phyloP scores from a whole-genome alignment of 2,329 filamentous ascomycete species.

The Sarocladium kiliense region DNA sequence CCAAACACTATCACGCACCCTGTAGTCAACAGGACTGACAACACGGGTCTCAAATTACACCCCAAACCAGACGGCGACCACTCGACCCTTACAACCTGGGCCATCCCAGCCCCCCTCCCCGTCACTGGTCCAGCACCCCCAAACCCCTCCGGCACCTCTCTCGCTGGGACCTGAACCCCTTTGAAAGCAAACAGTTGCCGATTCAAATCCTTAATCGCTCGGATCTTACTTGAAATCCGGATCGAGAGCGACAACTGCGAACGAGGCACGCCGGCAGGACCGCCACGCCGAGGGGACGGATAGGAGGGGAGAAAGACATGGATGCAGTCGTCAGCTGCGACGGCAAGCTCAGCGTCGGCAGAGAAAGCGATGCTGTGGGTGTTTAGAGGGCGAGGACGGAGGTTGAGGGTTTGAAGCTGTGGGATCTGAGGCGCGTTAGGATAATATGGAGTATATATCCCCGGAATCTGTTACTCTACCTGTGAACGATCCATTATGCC shows the following conservation, averaged over 20 bases:
- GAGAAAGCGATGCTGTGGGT: slow-evolving; percentile 46
- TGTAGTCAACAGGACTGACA: slow-evolving; percentile 44
- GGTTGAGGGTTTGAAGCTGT: slow-evolving; percentile 40
- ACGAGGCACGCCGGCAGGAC: neutral
- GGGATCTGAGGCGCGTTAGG: slow-evolving; percentile 28
- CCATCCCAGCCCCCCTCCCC: slow-evolving; percentile 43
- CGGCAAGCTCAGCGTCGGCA: slow-evolving; percentile 51
- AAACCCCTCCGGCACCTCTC: slow-evolving; percentile 10
- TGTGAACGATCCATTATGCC: neutral
- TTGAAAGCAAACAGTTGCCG: slow-evolving; percentile 35
- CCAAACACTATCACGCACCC: slow-evolving; percentile 48
- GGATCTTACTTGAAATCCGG: slow-evolving; percentile 26
- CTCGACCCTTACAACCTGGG: slow-evolving; percentile 46
- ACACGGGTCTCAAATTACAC: slow-evolving; percentile 45
- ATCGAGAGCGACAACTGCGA: slow-evolving; percentile 28
- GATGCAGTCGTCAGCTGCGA: slow-evolving; percentile 51
- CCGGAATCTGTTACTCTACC: neutral
- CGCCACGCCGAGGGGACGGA: neutral
- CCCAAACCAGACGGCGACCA: slow-evolving; percentile 59
- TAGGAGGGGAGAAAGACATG: slow-evolving; percentile 46
- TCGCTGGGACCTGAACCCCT: slow-evolving; percentile 26
- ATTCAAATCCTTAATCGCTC: slow-evolving; percentile 39
- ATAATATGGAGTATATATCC: no score
- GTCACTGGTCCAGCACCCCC: slow-evolving; percentile 29
- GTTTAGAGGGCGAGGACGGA: slow-evolving; percentile 38